Percentiles rank a stretch among this genome's conserved stretches.
These are phyloP conservation scores for Chytriomyces confervae DNA, from an alignment of 192 early-diverging fungal species.

Conservation along the genomic window DNA sequence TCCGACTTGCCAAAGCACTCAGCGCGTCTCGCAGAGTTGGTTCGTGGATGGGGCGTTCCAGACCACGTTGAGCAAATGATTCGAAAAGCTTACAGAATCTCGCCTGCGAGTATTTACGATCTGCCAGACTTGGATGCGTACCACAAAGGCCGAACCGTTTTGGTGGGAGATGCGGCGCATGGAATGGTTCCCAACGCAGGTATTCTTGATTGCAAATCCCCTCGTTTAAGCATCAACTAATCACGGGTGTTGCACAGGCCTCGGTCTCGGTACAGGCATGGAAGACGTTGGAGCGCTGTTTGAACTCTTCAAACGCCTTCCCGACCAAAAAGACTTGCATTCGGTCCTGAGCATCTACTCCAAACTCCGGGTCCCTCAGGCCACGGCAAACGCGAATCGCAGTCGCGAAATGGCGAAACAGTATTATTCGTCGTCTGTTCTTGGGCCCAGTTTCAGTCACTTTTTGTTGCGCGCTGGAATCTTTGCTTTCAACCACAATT, in stretches of 20 bases:
- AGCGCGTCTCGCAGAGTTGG: slow-evolving; percentile 12
- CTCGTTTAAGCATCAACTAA: no score
- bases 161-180: slow-evolving; percentile 40
- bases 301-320: slow-evolving; percentile 20
- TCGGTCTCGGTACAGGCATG: slow-evolving; percentile 32
- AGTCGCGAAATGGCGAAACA: slow-evolving; percentile 29
- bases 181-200: slow-evolving; percentile 37
- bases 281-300: slow-evolving; percentile 39
- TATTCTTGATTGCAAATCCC: no score
- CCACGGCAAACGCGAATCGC: neutral
- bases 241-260: neutral
- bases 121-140: neutral
- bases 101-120: slow-evolving; percentile 26
- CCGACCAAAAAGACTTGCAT: neutral
- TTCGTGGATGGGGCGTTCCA: slow-evolving; percentile 25
- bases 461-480: neutral
- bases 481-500: slow-evolving; percentile 7
- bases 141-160: slow-evolving; percentile 8
- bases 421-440: slow-evolving; percentile 1
- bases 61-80: slow-evolving; percentile 16
- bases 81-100: slow-evolving; percentile 16
- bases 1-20: slow-evolving; percentile 22
- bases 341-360: slow-evolving; percentile 15
- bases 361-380: slow-evolving; percentile 2
- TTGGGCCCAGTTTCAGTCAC: slow-evolving; percentile 7